Evolutionary conservation across 2,329 filamentous ascomycete species (phyloP).

Genomic region (Hypomyces perniciosus): DNA sequence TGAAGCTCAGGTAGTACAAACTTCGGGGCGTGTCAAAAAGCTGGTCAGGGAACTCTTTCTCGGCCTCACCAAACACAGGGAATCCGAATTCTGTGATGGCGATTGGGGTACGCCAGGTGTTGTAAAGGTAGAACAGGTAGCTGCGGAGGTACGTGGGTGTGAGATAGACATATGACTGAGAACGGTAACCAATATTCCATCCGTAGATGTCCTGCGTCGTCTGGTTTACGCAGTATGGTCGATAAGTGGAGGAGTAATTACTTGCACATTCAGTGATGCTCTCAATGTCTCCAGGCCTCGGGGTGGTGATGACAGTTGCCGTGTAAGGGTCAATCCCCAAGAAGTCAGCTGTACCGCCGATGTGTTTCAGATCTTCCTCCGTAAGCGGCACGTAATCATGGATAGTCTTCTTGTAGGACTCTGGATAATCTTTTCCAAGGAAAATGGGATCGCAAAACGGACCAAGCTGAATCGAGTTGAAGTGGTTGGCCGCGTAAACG

Average conservation of each 20-base stretch:
- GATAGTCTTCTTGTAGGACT: constrained; percentile 38
- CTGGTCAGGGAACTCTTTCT: constrained; percentile 41
- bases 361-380: constrained; percentile 40
- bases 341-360: constrained; percentile 48
- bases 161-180: constrained; percentile 51
- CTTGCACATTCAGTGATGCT: constrained; percentile 43
- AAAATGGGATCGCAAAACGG: constrained; percentile 49
- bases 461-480: constrained; percentile 42
- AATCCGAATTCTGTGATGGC: constrained; percentile 53
- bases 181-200: constrained; percentile 54
- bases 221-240: constrained; percentile 48
- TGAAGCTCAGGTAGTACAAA: constrained; percentile 48
- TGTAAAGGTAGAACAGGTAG: constrained; percentile 52
- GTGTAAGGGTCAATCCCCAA: constrained; percentile 55
- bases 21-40: constrained; percentile 48
- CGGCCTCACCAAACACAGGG: constrained; percentile 43
- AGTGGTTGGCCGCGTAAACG: constrained; percentile 40
- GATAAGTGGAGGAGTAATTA: constrained; percentile 38
- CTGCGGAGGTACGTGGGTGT: constrained; percentile 52
- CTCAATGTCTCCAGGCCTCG: constrained; percentile 25
- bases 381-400: constrained; percentile 42
- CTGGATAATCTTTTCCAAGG: constrained; percentile 45
- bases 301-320: constrained; percentile 45
- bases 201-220: constrained; percentile 41
- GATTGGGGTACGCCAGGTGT: constrained; percentile 47